phyloP scores from a whole-genome alignment of 441 rosid species.

The Arabidopsis hybrid region DNA sequence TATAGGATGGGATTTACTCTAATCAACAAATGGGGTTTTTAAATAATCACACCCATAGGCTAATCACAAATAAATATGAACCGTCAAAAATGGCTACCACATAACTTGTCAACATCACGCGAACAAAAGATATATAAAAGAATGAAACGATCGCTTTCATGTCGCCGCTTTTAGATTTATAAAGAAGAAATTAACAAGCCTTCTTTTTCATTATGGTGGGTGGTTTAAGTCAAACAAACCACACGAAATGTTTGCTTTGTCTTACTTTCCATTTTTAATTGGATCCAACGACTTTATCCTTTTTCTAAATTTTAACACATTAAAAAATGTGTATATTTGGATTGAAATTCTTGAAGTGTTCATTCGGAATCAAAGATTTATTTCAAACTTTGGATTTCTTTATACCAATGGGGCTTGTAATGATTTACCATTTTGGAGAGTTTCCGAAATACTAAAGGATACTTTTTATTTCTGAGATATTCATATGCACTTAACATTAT shows the following conservation, averaged over 20 bases:
- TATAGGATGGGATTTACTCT: background rate
- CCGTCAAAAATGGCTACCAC: conserved; percentile 29
- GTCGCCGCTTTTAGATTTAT: conserved; percentile 37
- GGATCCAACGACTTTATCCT: background rate
- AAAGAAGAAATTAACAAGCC: background rate
- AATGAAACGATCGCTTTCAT: conserved; percentile 33
- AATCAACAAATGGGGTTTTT: conserved; percentile 8
- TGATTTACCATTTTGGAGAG: background rate
- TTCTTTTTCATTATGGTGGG: conserved; percentile 23
- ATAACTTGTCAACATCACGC: conserved; percentile 22
- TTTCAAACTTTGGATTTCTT: too few species aligned
- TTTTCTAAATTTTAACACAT: background rate
- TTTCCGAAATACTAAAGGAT: too few species aligned
- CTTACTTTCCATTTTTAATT: conserved; percentile 7
- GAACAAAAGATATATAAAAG: background rate
- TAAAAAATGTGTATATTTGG: background rate
- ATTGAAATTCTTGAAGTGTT: conserved; percentile 1
- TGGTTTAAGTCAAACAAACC: conserved; percentile 24
- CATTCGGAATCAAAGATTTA: too few species aligned
- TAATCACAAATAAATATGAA: conserved; percentile 16
- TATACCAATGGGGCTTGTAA: too few species aligned
- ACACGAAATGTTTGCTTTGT: background rate
- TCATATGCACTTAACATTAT: too few species aligned
- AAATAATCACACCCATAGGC: background rate
- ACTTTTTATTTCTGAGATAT: too few species aligned